phyloP scores from a whole-genome alignment of 495 filamentous ascomycete genomes.

The Podospora fimiseda region DNA sequence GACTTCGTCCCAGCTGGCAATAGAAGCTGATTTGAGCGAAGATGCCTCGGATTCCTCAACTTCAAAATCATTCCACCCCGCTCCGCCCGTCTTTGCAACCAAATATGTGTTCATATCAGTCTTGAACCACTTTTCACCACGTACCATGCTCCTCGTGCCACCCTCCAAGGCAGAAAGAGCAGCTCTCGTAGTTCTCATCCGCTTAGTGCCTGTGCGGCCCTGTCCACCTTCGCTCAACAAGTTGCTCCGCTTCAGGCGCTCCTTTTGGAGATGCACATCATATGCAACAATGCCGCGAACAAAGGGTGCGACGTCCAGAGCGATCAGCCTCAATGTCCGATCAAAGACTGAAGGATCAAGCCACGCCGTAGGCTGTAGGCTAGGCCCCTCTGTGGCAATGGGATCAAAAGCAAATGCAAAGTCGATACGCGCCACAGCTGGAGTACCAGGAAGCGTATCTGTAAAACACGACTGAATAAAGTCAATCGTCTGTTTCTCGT shows the following conservation, averaged over 20 bases:
- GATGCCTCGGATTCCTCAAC: constrained; percentile 7
- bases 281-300: constrained; percentile 72
- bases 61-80: constrained; percentile 53
- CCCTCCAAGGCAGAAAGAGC: constrained; percentile 81
- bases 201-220: constrained; percentile 49
- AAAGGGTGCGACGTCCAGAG: constrained; percentile 76
- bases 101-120: constrained; percentile 53
- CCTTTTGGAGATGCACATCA: constrained; percentile 61
- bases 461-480: constrained; percentile 26
- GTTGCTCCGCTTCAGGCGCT: constrained; percentile 56
- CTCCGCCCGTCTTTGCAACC: constrained; percentile 61
- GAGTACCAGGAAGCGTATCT: constrained; percentile 11
- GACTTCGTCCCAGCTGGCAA: neutral
- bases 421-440: constrained; percentile 31
- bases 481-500: constrained; percentile 23
- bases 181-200: constrained; percentile 67
- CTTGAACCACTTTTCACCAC: constrained; percentile 77
- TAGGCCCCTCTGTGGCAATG: constrained; percentile 42
- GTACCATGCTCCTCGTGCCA: constrained; percentile 60
- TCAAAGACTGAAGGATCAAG: constrained; percentile 64
- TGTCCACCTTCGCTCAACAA: constrained; percentile 50
- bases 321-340: constrained; percentile 54
- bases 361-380: constrained; percentile 27
- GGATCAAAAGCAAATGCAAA: constrained; percentile 52
- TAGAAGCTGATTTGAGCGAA: neutral